These are phyloP conservation scores for Kodamaea laetipori DNA, from an alignment of 805 yeast species.

Conservation along the genomic window DNA sequence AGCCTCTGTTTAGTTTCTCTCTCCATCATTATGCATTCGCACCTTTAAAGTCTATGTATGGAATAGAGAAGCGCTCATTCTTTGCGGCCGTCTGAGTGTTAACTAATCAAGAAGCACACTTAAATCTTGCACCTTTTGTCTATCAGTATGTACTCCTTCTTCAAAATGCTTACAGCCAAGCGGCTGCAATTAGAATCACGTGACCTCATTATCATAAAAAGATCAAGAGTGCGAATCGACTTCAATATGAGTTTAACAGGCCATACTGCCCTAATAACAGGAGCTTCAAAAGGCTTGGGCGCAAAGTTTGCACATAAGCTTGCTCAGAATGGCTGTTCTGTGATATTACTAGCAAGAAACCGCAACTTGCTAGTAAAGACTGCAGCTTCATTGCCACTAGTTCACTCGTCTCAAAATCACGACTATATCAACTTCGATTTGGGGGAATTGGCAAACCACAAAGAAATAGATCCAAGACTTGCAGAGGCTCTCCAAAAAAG, in stretches of 20 bases:
- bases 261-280: conserved; percentile 58
- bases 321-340: conserved; percentile 52
- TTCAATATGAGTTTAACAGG: conserved; percentile 14
- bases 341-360: conserved; percentile 55
- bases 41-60: no score
- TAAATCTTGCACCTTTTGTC: no score
- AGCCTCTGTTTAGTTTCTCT: no score
- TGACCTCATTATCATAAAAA: no score
- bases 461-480: conserved; percentile 13
- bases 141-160: no score
- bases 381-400: conserved; percentile 18
- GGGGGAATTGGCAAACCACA: conserved; percentile 9
- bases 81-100: no score
- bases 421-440: conserved; percentile 38
- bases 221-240: no score
- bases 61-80: no score
- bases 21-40: no score
- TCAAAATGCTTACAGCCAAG: no score
- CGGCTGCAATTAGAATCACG: no score
- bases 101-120: no score
- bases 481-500: conserved; percentile 31
- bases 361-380: conserved; percentile 34
- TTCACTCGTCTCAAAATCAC: conserved; percentile 28
- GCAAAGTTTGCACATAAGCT: conserved; percentile 52
- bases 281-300: conserved; percentile 74